phyloP scores from a whole-genome alignment of 1,139 yeast species.

The Yamadazyma trypodendri region DNA sequence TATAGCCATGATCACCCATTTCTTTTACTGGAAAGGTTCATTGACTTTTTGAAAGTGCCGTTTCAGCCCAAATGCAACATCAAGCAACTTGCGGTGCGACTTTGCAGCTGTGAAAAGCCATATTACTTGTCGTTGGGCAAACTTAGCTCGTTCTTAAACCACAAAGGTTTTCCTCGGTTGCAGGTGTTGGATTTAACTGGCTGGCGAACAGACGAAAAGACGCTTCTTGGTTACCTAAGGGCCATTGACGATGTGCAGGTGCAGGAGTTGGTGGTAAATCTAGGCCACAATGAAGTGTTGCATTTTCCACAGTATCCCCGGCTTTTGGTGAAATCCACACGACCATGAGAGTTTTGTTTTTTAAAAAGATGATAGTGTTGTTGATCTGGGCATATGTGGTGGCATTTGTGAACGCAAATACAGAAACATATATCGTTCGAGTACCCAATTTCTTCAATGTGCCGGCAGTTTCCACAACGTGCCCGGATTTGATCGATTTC shows the following conservation, averaged over 20 bases:
- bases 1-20: slow-evolving; percentile 33
- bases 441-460: slow-evolving; percentile 40
- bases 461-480: slow-evolving; percentile 13
- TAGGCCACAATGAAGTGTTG: not conserved
- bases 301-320: slow-evolving; percentile 1
- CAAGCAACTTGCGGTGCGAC: slow-evolving; percentile 19
- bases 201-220: slow-evolving; percentile 17
- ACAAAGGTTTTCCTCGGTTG: slow-evolving; percentile 21
- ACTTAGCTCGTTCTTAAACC: slow-evolving; percentile 17
- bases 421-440: slow-evolving; percentile 33
- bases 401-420: slow-evolving; percentile 27
- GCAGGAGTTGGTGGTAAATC: not conserved
- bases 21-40: slow-evolving; percentile 37
- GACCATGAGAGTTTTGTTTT: slow-evolving; percentile 1
- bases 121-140: slow-evolving; percentile 17
- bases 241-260: not conserved
- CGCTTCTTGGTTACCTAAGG: slow-evolving; percentile 4
- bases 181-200: slow-evolving; percentile 22
- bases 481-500: not conserved
- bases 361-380: not conserved
- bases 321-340: slow-evolving; percentile 1
- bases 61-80: slow-evolving; percentile 19
- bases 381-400: not conserved
- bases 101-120: slow-evolving; percentile 10
- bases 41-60: slow-evolving; percentile 24